Evolutionary conservation across 495 filamentous ascomycete genomes (phyloP).

Genomic region (Pseudotulostoma volvatum): DNA sequence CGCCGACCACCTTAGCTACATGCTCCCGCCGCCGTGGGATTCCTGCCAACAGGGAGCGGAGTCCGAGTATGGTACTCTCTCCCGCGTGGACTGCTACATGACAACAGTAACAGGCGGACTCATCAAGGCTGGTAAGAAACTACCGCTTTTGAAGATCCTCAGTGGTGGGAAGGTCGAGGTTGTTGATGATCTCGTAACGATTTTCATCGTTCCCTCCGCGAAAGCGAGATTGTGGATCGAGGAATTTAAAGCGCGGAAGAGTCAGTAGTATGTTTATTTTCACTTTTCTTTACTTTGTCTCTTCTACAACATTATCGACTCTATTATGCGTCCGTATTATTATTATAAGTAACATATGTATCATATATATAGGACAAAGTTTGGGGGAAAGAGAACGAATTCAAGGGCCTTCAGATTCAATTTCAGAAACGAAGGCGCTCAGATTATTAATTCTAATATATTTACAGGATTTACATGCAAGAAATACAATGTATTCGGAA

Average conservation of each 20-base stretch:
- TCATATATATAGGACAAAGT: too few relatives aligned
- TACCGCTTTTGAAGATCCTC: conserved; percentile 56
- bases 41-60: too few relatives aligned
- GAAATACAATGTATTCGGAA: too few relatives aligned
- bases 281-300: too few relatives aligned
- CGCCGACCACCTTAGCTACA: conserved; percentile 57
- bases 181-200: conserved; percentile 66
- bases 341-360: too few relatives aligned
- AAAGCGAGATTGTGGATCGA: conserved; percentile 57
- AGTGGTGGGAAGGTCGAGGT: conserved; percentile 67
- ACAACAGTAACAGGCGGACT: conserved; percentile 68
- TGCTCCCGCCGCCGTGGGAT: conserved; percentile 82
- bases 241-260: conserved; percentile 61
- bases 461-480: too few relatives aligned
- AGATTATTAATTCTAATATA: too few relatives aligned
- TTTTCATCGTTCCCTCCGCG: conserved; percentile 60
- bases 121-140: conserved; percentile 78
- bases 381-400: too few relatives aligned
- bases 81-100: conserved; percentile 72
- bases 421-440: too few relatives aligned
- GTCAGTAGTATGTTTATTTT: background rate
- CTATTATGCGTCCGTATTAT: too few relatives aligned
- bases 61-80: conserved; percentile 45
- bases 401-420: too few relatives aligned
- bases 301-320: too few relatives aligned